Conservation (phyloP, 2,329 filamentous ascomycete species). For the Cladosporium velox region DNA sequence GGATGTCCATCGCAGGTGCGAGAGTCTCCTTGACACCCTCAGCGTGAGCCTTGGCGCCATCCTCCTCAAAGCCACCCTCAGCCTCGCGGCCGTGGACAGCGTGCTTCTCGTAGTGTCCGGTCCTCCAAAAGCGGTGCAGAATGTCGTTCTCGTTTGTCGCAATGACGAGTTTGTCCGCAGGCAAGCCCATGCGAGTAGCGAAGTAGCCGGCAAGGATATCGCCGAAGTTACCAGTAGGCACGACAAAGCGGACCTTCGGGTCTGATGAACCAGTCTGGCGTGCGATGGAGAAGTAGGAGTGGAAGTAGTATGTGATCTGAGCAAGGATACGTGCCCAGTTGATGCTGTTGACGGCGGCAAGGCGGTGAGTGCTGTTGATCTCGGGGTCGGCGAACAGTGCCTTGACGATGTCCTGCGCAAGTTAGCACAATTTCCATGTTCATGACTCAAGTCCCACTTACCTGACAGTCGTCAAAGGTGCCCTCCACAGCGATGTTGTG, state of each 20-base stretch:
- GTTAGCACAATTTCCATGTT: background rate
- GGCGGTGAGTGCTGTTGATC: constrained; percentile 77
- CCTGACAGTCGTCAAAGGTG: constrained; percentile 95
- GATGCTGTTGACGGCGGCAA: constrained; percentile 94
- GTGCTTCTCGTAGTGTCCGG: constrained; percentile 86
- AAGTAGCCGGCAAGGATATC: constrained; percentile 94
- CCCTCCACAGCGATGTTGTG: constrained; percentile 88
- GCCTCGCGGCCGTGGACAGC: constrained; percentile 60
- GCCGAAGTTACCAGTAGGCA: constrained; percentile 95
- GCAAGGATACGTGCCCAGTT: constrained; percentile 95
- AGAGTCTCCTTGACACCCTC: constrained; percentile 87
- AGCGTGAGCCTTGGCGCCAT: constrained; percentile 63
- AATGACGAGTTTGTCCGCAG: constrained; percentile 82
- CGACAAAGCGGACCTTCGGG: constrained; percentile 78
- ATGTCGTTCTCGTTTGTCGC: constrained; percentile 99
- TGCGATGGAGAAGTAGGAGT: constrained; percentile 83
- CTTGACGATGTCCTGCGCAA: constrained; percentile 79
- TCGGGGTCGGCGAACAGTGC: constrained; percentile 83
- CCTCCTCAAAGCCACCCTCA: constrained; percentile 55
- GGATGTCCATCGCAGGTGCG: constrained; percentile 95
- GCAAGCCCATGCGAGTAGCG: constrained; percentile 84
- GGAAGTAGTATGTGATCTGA: constrained; percentile 96
- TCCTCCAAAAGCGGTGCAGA: constrained; percentile 90
- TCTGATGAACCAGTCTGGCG: constrained; percentile 62
- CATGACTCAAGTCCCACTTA: constrained; percentile 36